Percentiles rank a stretch among this genome's conserved stretches.
These are phyloP conservation scores for Cytospora paraplurivora DNA, from an alignment of 2,329 filamentous ascomycete genomes.

Conservation along the genomic window DNA sequence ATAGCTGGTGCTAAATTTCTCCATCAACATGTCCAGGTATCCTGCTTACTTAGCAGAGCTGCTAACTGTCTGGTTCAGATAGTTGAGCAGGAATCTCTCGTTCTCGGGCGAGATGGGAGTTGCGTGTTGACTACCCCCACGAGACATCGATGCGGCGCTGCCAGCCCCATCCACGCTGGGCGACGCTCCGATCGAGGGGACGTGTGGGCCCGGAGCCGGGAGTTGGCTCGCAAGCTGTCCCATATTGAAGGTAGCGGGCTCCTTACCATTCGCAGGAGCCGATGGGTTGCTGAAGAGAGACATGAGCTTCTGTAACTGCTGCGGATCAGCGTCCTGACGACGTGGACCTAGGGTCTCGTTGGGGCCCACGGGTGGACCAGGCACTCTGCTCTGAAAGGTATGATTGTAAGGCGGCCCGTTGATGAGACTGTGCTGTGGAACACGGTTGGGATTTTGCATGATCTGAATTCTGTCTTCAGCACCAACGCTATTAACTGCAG, in stretches of 20 bases:
- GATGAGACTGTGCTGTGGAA: not conserved
- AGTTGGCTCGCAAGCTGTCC: constrained; percentile 3
- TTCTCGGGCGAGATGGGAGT: constrained; percentile 27
- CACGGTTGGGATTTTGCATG: not conserved
- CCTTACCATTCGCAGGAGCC: constrained; percentile 37
- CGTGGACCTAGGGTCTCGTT: constrained; percentile 36
- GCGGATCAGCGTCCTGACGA: constrained; percentile 42
- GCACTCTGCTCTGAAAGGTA: constrained; percentile 27
- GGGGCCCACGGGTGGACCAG: constrained; percentile 35
- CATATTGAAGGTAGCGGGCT: constrained; percentile 34
- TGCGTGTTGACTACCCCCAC: constrained; percentile 23
- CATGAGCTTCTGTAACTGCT: constrained; percentile 52
- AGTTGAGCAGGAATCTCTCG: constrained; percentile 28
- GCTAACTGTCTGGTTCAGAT: constrained; percentile 25
- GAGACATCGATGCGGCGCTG: constrained; percentile 6
- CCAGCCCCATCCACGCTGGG: constrained; percentile 13
- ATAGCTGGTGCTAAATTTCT: not conserved
- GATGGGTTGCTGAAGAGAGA: constrained; percentile 63
- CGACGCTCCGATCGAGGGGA: constrained; percentile 11
- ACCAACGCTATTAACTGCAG: constrained; percentile 12
- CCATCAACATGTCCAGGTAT: not conserved
- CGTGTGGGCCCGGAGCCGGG: constrained; percentile 7
- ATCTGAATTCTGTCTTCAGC: constrained; percentile 8
- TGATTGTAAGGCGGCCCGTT: constrained; percentile 15
- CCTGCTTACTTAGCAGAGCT: constrained; percentile 17